phyloP scores from a whole-genome alignment of 768 basidiomycete genomes.

The Lentinula detonsa region DNA sequence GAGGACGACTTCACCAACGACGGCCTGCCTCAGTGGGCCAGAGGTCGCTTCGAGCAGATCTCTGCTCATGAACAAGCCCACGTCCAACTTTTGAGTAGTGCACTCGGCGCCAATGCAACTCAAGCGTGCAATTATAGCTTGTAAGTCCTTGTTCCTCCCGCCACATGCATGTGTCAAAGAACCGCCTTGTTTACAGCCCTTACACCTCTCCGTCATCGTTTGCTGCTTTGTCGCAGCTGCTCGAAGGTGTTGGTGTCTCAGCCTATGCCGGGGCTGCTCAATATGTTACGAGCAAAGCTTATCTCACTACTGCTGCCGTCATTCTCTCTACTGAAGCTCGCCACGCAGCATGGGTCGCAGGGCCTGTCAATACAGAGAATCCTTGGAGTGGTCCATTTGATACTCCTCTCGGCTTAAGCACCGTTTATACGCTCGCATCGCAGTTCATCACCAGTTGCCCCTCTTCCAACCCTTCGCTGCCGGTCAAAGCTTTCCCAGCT shows the following conservation, averaged over 20 bases:
- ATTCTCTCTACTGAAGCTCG: slow-evolving; percentile 54
- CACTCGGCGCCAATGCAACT: slow-evolving; percentile 31
- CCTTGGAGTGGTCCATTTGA: slow-evolving; percentile 52
- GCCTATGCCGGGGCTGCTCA: slow-evolving; percentile 43
- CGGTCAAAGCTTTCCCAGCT: slow-evolving; percentile 41
- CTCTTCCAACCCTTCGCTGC: slow-evolving; percentile 36
- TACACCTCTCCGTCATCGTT: slow-evolving; percentile 43
- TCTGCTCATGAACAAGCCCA: slow-evolving; percentile 48
- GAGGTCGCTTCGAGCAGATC: slow-evolving; percentile 47
- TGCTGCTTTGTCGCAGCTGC: slow-evolving; percentile 37
- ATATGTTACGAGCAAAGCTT: slow-evolving; percentile 34
- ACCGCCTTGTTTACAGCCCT: slow-evolving; percentile 21
- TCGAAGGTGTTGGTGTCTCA: slow-evolving; percentile 45
- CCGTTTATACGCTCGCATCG: slow-evolving; percentile 41
- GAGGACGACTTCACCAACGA: slow-evolving; percentile 36
- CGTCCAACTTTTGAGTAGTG: slow-evolving; percentile 45
- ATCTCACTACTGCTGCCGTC: slow-evolving; percentile 36
- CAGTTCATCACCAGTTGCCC: slow-evolving; percentile 45
- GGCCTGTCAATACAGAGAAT: slow-evolving; percentile 37
- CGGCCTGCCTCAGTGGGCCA: slow-evolving; percentile 45
- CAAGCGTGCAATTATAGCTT: slow-evolving; percentile 58
- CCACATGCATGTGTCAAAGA: too few species aligned
- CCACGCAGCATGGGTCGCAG: slow-evolving; percentile 56
- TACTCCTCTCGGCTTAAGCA: slow-evolving; percentile 29
- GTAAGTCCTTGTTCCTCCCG: slow-evolving; percentile 23